A percentile compares a stretch with the other conserved stretches of the same genome.
Conservation (phyloP, 2,329 filamentous ascomycete species). For the Colletotrichum orchidophilum region DNA sequence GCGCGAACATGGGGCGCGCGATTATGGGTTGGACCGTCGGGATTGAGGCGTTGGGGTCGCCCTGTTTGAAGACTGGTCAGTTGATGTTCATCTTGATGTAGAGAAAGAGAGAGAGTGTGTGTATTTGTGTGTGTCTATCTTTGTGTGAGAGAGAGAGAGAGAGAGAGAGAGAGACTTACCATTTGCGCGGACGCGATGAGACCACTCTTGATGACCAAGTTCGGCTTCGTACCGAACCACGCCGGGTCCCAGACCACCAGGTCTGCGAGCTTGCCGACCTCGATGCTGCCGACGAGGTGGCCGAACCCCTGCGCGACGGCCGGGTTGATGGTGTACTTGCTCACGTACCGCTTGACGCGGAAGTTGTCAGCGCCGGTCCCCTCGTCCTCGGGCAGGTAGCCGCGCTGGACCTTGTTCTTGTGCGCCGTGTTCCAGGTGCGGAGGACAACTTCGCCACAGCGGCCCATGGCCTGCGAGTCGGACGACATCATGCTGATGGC, state of each 20-base stretch:
- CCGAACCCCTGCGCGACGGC: constrained; percentile 90
- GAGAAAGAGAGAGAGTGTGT: not conserved
- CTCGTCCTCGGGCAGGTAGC: constrained; percentile 78
- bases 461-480: constrained; percentile 96
- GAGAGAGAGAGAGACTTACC: constrained; percentile 58
- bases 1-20: constrained; percentile 86
- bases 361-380: constrained; percentile 87
- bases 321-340: constrained; percentile 97
- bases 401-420: constrained; percentile 93
- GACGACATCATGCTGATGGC: constrained; percentile 98
- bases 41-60: constrained; percentile 84
- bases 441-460: constrained; percentile 91
- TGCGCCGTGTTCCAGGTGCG: constrained; percentile 97
- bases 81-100: not conserved
- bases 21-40: constrained; percentile 88
- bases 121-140: no score
- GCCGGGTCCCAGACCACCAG: constrained; percentile 86
- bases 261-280: constrained; percentile 91
- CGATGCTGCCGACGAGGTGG: constrained; percentile 86
- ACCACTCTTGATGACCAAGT: constrained; percentile 84
- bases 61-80: constrained; percentile 53
- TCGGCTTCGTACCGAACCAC: constrained; percentile 89
- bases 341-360: constrained; percentile 89
- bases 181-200: constrained; percentile 86
- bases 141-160: not conserved